Conservation (phyloP, 2,329 filamentous ascomycete species). For the Microcera coccophila region DNA sequence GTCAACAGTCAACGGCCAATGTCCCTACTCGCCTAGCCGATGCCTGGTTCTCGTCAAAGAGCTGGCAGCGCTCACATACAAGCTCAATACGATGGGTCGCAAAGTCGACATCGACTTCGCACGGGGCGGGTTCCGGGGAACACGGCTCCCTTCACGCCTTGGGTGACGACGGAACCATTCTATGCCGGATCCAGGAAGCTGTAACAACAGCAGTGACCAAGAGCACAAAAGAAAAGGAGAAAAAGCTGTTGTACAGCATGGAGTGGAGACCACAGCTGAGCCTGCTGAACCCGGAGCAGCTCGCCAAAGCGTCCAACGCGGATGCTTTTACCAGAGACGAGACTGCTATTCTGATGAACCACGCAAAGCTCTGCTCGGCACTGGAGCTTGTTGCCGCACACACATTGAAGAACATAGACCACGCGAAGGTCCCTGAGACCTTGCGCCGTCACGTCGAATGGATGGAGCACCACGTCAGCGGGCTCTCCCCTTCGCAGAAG, state of each 20-base stretch:
- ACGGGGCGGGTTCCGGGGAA: constrained; percentile 14
- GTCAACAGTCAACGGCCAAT: constrained; percentile 12
- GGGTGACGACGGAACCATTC: constrained; percentile 26
- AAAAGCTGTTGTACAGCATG: constrained; percentile 32
- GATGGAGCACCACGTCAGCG: constrained; percentile 28
- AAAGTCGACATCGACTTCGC: constrained; percentile 12
- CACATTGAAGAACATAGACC: constrained; percentile 10
- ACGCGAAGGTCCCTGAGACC: constrained; percentile 9
- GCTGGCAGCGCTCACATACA: constrained; percentile 30
- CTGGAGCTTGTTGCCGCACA: constrained; percentile 5
- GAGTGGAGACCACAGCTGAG: constrained; percentile 39
- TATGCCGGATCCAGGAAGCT: constrained; percentile 27
- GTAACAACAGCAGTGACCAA: constrained; percentile 22
- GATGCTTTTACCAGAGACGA: constrained; percentile 23
- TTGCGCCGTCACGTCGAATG: constrained; percentile 29
- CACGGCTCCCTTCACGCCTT: constrained; percentile 28
- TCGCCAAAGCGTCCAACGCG: constrained; percentile 21
- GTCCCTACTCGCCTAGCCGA: constrained; percentile 29
- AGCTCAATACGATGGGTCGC: constrained; percentile 24
- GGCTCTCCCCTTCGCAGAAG: constrained; percentile 9
- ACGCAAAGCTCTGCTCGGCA: background rate
- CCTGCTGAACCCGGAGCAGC: constrained; percentile 28
- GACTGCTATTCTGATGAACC: background rate
- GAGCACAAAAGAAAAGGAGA: constrained; percentile 7
- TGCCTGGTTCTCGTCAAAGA: constrained; percentile 32